Evolutionary conservation across 306 rosid genomes (phyloP).

Genomic region (Fragaria vesca): DNA sequence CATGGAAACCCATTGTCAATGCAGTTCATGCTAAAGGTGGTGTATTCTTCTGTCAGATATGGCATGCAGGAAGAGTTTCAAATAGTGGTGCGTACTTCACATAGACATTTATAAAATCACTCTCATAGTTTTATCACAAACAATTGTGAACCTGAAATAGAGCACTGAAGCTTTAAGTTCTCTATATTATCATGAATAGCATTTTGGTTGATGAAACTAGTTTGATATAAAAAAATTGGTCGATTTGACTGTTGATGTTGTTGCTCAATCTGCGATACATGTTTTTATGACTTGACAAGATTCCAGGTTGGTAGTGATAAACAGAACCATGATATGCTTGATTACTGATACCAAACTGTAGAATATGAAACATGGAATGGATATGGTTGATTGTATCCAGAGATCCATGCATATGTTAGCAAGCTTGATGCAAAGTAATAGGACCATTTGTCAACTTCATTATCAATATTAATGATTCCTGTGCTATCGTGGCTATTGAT

Average conservation of each 20-base stretch:
- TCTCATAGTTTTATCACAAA: not conserved
- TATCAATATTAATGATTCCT: not conserved
- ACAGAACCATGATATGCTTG: not conserved
- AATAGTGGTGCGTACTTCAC: not conserved
- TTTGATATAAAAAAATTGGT: too few species aligned
- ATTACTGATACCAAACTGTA: too few species aligned
- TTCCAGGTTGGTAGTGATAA: too few species aligned
- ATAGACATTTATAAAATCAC: not conserved
- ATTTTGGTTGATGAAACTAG: too few species aligned
- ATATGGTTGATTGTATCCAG: not conserved
- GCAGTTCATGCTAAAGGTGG: slow-evolving; percentile 3
- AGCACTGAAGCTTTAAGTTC: not conserved
- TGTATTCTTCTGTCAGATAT: not conserved
- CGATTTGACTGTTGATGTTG: too few species aligned
- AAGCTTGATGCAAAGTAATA: too few species aligned
- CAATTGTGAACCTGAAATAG: not conserved
- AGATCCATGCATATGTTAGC: not conserved
- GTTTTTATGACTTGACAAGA: too few species aligned
- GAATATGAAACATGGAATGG: too few species aligned
- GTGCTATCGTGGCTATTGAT: not conserved
- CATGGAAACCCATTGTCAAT: not conserved
- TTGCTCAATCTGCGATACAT: too few species aligned
- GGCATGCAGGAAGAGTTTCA: not conserved
- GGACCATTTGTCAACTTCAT: too few species aligned
- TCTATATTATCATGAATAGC: not conserved